Conservation (phyloP, 331 rosid genomes). For the Rosa hybrid region DNA sequence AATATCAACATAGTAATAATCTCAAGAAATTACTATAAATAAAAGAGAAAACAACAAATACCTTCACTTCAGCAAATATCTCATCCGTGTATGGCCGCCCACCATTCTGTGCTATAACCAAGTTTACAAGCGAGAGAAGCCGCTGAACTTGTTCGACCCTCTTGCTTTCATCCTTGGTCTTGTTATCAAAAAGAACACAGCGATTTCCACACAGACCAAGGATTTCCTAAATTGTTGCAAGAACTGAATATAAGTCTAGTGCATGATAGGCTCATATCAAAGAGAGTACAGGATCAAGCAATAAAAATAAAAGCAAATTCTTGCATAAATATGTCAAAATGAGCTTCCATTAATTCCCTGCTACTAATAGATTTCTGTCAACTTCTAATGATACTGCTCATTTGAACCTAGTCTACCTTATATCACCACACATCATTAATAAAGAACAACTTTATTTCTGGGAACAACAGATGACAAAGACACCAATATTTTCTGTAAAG, state of each 20-base stretch:
- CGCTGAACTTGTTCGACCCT: conserved; percentile 55
- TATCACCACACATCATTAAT: background rate
- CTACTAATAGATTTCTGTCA: too few species aligned
- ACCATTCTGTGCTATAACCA: conserved; percentile 49
- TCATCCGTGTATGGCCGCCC: conserved; percentile 74
- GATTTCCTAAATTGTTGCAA: conserved; percentile 49
- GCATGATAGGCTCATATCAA: background rate
- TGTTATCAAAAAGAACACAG: conserved; percentile 76
- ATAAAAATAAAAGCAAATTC: background rate
- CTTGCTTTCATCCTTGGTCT: conserved; percentile 71
- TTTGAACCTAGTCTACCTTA: too few species aligned
- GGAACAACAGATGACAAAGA: background rate
- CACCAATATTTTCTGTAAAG: background rate
- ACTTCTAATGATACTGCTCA: too few species aligned
- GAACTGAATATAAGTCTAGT: conserved; percentile 13
- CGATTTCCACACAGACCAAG: conserved; percentile 65
- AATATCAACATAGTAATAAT: background rate
- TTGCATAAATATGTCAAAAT: background rate
- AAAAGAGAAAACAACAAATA: conserved; percentile 24
- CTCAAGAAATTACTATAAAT: background rate
- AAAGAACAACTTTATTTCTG: background rate
- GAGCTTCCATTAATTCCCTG: too few species aligned
- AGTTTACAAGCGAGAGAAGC: conserved; percentile 62
- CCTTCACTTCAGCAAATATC: conserved; percentile 72
- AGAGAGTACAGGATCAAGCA: background rate